Evolutionary conservation across 2,329 filamentous ascomycete genomes (phyloP), one percentile per base, ranked within the genome.

Genomic region (Coleophoma cylindrospora): DNA sequence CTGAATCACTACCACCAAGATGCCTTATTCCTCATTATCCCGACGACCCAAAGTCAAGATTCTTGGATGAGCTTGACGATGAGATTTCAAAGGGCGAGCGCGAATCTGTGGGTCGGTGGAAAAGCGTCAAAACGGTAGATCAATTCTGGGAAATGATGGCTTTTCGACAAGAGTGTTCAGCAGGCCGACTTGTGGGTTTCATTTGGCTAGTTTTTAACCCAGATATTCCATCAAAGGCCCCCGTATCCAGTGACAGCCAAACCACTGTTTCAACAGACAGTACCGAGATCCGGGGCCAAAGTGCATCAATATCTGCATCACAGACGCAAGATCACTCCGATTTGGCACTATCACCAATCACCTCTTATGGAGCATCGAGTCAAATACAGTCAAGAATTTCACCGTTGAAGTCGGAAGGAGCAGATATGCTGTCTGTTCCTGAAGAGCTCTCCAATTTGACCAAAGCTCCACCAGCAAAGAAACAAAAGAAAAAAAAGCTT

Each of bases 71-170:
- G 64, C 73, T 99, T 4, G 92, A 99, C 61, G 88, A 92, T 33
- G 90, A 95, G 64, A 77, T 88, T 0, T 77, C 80, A 1, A 80
- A 81, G 32, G 74, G 79, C 2, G 71, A 71, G 48, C 70, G 78
- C 57, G 79, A 80, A 57, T 76, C 73, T 22, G 70, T 73, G 3
- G 87, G 87, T 0, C 76, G 81, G 50, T 99, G 94, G 94, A 87
- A 84, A 64, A 91, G 87, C 52, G 84, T 96, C 21, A 85, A 79
- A 64, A 87, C 83, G 0, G 72, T 99, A 38, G 88, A 91, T n/a
- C 84, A 91, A 58, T 99, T 99, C 63, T 99, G 94, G 94, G 94
- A 99, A 54, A 87, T 95, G 79, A 97, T 99, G 92, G 86, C 91
- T 0, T 97, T 89, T 64, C 79, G 94, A 50, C 94, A 97, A 66